Conservation (phyloP, 768 basidiomycete genomes). For the Suillus alpinus region DNA sequence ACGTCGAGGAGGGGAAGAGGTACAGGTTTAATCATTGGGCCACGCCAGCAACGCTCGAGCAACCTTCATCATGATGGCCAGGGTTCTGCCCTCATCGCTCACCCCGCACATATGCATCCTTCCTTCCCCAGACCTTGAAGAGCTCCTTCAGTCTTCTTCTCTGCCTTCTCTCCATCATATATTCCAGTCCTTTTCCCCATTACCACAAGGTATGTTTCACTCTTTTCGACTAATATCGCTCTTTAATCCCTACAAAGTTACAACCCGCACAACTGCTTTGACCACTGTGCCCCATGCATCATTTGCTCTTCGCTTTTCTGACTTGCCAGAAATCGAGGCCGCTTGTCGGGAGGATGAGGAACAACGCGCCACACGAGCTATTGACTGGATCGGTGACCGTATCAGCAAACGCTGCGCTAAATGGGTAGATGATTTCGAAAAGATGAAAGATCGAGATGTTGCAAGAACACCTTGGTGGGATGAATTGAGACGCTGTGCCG, state of each 20-base stretch:
- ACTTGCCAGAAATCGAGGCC: constrained; percentile 65
- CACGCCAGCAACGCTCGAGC: not conserved
- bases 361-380: constrained; percentile 69
- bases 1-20: not conserved
- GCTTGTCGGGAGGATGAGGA: constrained; percentile 80
- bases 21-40: not conserved
- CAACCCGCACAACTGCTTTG: constrained; percentile 72
- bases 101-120: constrained; percentile 80
- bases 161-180: constrained; percentile 72
- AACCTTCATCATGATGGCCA: constrained; percentile 43
- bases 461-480: constrained; percentile 83
- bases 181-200: constrained; percentile 81
- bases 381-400: constrained; percentile 83
- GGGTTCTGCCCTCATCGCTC: constrained; percentile 65
- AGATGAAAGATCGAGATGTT: constrained; percentile 36
- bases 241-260: constrained; percentile 47
- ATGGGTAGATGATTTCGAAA: constrained; percentile 72
- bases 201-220: constrained; percentile 65
- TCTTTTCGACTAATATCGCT: constrained; percentile 3
- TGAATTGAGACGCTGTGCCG: constrained; percentile 71
- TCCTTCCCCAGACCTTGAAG: constrained; percentile 65
- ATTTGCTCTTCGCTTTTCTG: constrained; percentile 78
- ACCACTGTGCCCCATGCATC: constrained; percentile 67
- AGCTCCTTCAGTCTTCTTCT: constrained; percentile 53
- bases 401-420: constrained; percentile 57